A percentile compares a stretch with the other conserved stretches of the same genome.
These are phyloP conservation scores for Sungouiozyma ichnusensis DNA, from an alignment of 805 yeast species.

Conservation along the genomic window DNA sequence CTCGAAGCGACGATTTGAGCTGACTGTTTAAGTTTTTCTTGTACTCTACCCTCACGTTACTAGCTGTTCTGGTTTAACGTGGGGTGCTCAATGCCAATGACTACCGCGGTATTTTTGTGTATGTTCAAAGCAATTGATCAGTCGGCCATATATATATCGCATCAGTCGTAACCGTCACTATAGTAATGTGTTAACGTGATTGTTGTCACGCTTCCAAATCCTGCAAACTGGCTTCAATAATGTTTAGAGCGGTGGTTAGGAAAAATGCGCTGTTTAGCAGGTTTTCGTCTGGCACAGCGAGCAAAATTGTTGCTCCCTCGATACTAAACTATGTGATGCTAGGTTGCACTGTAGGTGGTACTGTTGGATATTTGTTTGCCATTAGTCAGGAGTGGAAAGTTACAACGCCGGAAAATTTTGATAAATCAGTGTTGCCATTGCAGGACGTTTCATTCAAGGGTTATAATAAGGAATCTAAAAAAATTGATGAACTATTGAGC, in stretches of 20 bases:
- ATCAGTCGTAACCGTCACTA: too few relatives aligned
- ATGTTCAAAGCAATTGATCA: too few relatives aligned
- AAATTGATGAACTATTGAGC: constrained; percentile 32
- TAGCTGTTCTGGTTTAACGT: neutral
- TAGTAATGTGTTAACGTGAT: too few relatives aligned
- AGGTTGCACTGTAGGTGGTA: neutral
- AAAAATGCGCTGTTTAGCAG: neutral
- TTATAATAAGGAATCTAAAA: constrained; percentile 30
- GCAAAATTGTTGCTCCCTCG: too few relatives aligned
- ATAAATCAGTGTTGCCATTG: constrained; percentile 14
- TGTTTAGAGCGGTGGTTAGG: neutral
- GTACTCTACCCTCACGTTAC: neutral
- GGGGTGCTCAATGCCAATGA: neutral
- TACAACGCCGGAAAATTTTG: neutral
- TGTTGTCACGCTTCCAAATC: too few relatives aligned
- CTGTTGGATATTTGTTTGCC: neutral
- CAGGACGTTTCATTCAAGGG: constrained; percentile 14
- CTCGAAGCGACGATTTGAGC: too few relatives aligned
- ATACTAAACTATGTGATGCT: neutral
- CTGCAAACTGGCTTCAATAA: too few relatives aligned
- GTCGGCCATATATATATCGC: too few relatives aligned
- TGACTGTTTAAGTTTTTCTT: too few relatives aligned
- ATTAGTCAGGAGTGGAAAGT: neutral
- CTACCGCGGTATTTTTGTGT: neutral
- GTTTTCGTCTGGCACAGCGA: neutral